Conservation (phyloP, 2,329 filamentous ascomycete species). For the Colletotrichum cuscutae region DNA sequence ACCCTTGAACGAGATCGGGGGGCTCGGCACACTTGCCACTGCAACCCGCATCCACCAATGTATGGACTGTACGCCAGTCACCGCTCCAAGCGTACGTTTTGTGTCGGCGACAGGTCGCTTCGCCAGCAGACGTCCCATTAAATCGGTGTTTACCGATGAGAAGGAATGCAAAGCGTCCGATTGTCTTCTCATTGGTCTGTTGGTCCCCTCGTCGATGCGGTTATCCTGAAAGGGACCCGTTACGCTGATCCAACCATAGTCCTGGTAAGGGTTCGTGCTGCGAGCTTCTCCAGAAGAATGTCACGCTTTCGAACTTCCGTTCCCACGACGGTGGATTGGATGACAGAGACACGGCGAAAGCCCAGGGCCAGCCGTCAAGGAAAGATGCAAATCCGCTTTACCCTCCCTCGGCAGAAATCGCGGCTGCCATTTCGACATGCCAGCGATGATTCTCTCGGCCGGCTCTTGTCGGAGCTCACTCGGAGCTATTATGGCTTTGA, state of each 20-base stretch:
- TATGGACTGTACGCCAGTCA: slow-evolving; percentile 18
- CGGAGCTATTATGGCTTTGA: slow-evolving; percentile 22
- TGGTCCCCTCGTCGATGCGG: not conserved
- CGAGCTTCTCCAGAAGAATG: slow-evolving; percentile 14
- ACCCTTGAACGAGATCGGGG: slow-evolving; percentile 24
- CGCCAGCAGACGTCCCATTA: slow-evolving; percentile 11
- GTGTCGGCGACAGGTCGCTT: slow-evolving; percentile 19
- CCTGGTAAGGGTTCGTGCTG: not conserved
- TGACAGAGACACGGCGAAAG: slow-evolving; percentile 1
- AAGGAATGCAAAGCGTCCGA: not conserved
- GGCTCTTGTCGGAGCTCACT: slow-evolving; percentile 4
- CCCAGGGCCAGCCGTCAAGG: not conserved
- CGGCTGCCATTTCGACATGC: not conserved
- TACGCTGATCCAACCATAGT: slow-evolving; percentile 2
- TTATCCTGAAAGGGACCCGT: not conserved
- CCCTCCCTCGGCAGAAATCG: not conserved
- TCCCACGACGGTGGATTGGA: slow-evolving; percentile 3
- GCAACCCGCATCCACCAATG: slow-evolving; percentile 8
- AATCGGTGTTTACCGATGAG: slow-evolving; percentile 22
- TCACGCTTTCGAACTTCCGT: slow-evolving; percentile 9
- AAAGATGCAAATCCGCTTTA: not conserved
- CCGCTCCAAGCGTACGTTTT: slow-evolving; percentile 24
- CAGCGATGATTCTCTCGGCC: slow-evolving; percentile 1
- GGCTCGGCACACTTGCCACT: slow-evolving; percentile 32
- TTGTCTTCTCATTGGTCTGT: not conserved